Evolutionary conservation across 1,284 basidiomycete species (phyloP), one percentile per base, ranked within the genome.

Genomic region (Irpex rosettiformis): DNA sequence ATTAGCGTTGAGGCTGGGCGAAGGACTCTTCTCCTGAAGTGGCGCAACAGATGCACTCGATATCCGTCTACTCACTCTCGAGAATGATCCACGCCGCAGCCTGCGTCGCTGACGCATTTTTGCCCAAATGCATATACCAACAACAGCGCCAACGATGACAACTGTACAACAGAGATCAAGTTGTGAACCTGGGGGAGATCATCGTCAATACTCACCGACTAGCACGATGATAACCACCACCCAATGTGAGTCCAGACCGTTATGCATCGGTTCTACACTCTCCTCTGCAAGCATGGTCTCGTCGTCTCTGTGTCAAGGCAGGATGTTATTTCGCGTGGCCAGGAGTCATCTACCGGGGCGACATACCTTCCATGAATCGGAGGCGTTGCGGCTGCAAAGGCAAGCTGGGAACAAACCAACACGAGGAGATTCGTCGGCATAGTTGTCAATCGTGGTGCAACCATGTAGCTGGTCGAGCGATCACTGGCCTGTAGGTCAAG

Each of bases 81-180:
- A 47, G 24, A 25, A n/a, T 33, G 21, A 13, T 4, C 16, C 29
- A 8, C 24, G 28, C 22, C 42, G 53, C 16, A 42, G 10, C n/a
- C 54, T 48, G n/a, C 60, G 60, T 16, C 52, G 53, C 24, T 54
- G 45, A 13, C 60, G 57, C 30, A 58, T 22, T 16, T 49, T 51
- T 25, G 48, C 48, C 60, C 60, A 61, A 6, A 61, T 27, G 18
- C 51, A 42, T 24, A 30, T 47, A 11, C 45, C 57, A 3, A 61
- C 29, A 2, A 61, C 33, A 11, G 37, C 60, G 16, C 52, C 22
- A 16, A 61, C 40, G 6, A 61, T 37, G 24, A 58, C 57, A 7
- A 40, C 60, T 61, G 52, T 30, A 27, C 2, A 6, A 13, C 21
- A 7, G 11, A 33, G 4, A 42, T n/a, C n/a, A n/a, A n/a, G n/a